Conservation (phyloP, 441 rosid genomes). For the Eugenia klotzschiana region DNA sequence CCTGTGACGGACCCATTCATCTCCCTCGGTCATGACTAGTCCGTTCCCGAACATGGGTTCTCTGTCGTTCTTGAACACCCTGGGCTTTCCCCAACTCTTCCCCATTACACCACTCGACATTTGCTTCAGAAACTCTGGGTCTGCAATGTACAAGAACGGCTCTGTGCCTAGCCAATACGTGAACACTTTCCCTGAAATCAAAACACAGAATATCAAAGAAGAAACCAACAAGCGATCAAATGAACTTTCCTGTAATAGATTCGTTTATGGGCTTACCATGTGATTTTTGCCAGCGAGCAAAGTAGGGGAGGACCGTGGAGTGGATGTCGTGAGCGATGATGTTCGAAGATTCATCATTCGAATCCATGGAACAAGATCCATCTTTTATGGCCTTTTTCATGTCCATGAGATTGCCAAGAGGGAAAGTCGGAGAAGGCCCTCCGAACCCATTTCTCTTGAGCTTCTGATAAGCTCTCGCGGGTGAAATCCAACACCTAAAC, state of each 20-base stretch:
- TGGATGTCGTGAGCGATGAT: background rate
- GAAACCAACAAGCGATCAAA: background rate
- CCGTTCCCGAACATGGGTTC: constrained; percentile 95
- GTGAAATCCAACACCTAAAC: background rate
- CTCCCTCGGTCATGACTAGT: constrained; percentile 74
- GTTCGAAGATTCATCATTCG: background rate
- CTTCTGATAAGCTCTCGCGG: background rate
- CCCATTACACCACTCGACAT: constrained; percentile 75
- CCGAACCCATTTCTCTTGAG: background rate
- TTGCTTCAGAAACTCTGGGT: constrained; percentile 65
- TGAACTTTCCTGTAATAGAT: background rate
- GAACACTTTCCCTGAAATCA: constrained; percentile 69
- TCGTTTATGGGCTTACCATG: background rate
- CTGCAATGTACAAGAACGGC: constrained; percentile 83
- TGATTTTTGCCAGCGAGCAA: background rate
- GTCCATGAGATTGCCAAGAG: background rate
- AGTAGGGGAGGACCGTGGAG: background rate
- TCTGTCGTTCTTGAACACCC: constrained; percentile 66
- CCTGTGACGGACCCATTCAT: constrained; percentile 88
- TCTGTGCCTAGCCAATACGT: constrained; percentile 91
- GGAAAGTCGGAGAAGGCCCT: constrained; percentile 1
- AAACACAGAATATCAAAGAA: background rate
- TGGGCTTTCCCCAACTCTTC: constrained; percentile 91
- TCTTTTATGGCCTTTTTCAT: background rate
- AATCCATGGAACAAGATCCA: background rate